These are phyloP conservation scores for Atkinsonella texensis DNA, from an alignment of 2,329 filamentous ascomycete species.

Conservation along the genomic window DNA sequence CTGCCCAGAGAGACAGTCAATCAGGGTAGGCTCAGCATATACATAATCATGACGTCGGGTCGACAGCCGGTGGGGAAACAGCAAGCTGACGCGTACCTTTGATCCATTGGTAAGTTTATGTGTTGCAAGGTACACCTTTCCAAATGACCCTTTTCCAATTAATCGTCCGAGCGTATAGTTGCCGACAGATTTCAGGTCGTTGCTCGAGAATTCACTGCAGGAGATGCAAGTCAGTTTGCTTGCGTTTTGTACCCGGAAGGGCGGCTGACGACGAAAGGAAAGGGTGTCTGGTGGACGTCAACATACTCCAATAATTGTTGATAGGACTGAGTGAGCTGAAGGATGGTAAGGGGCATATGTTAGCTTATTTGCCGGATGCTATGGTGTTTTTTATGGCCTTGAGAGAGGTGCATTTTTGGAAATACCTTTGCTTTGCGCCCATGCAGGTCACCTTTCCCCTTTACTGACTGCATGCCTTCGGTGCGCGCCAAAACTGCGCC, in stretches of 20 bases:
- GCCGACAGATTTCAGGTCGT: constrained; percentile 82
- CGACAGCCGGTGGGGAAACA: constrained; percentile 1
- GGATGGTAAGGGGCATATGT: background rate
- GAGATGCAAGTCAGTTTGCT: constrained; percentile 8
- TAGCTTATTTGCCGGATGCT: background rate
- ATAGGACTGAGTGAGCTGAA: constrained; percentile 88
- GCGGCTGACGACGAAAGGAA: background rate
- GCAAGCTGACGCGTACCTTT: constrained; percentile 47
- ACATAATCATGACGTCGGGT: background rate
- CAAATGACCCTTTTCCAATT: constrained; percentile 96
- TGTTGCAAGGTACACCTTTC: constrained; percentile 90
- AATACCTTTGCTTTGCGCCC: constrained; percentile 50
- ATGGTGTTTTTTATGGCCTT: background rate
- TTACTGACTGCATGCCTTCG: constrained; percentile 40
- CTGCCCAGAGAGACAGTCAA: constrained; percentile 29
- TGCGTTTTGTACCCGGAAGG: background rate
- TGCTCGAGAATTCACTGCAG: constrained; percentile 78
- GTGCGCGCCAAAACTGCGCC: constrained; percentile 11
- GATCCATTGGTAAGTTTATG: constrained; percentile 98
- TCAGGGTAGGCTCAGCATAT: background rate
- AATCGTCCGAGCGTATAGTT: constrained; percentile 87
- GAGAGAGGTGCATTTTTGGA: background rate
- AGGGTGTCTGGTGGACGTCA: background rate
- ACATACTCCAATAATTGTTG: constrained; percentile 87
- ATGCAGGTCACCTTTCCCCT: constrained; percentile 44